Base-by-base conservation (phyloP, 371 early-diverging fungal genomes). In the Entomophthora muscae region DNA sequence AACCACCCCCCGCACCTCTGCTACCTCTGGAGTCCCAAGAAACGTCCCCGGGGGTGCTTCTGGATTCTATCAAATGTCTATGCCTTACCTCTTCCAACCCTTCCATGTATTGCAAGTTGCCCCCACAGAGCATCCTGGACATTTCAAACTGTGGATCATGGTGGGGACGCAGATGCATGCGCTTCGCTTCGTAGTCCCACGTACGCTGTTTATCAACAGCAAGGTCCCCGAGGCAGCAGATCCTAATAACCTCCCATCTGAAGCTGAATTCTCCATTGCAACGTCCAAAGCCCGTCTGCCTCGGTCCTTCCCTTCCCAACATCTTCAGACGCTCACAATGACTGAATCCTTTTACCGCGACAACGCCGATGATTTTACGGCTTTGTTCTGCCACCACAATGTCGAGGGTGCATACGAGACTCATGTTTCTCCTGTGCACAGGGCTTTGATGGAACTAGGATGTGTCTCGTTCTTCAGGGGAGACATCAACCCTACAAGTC, bases 331-430 rank as follows among this genome's bases (percentile, higher is more conserved):
- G 68, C 76, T 91, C 65, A 71, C 71, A 32, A 88, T 95, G 88
- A 57, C 83, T 1, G 98, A 98, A 70, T 63, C 67, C 3, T 76
- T 79, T 3, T 98, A 81, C 70, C 79, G 75, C 21, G 75, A 78
- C 32, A 83, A 93, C 70, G 70, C 73, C 24, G 79, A 79, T 64
- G 78, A 82, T 61, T 83, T 92, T 71, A 68, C 83, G 0, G 78
- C 78, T 26, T 79, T 93, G 52, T 90, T 92, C 68, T 88, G 84
- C 65, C 86, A 94, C 69, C 88, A 89, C 10, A 75, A 83, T n/a
- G 84, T 92, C 13, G 90, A 87, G 63, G 93, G 93, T 27, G 92
- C 92, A 0, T 98, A 95, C 70, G 96, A 95, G 74, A 85, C 90
- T 0, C 84, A 91, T 63, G 70, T 94, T 1, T 84, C 91, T 1